Evolutionary conservation across 2,329 filamentous ascomycete genomes (phyloP), one percentile per base, ranked within the genome.

Genomic region (Cyphellophora europaea): DNA sequence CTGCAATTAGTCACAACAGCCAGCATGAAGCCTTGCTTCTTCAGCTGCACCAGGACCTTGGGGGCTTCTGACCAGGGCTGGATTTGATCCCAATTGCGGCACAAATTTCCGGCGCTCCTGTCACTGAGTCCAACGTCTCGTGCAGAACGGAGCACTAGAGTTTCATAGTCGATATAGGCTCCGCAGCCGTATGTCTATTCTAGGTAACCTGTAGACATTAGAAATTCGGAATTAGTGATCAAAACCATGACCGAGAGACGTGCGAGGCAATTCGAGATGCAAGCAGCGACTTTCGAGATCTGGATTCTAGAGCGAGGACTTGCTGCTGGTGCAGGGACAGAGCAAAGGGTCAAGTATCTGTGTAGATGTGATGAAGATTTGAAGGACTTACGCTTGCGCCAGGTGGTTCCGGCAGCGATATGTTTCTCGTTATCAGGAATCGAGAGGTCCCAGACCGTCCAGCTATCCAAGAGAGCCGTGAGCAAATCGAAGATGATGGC

Each of bases 401-500:
- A 64, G 12, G 36, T 47, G 27, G 32, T 30, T 5, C 35, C 35
- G 25, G 5, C 15, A 17, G 13, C 42, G 37, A 58, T 47, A 8
- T 19, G 6, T 19, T 30, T 19, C 29, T 37, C 30, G 13, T 5
- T 8, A 15, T 37, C 33, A 6, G 29, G 40, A 13, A 43, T 45
- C 12, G 45, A 41, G 8, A 28, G 35, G 37, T 46, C 35, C 60
- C 60, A 64, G 6, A 62, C 41, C 11, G 44, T 52, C 60, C 59
- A 62, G 3, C 57, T 61, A 46, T 64, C 53, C 5, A 60, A 42
- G 0, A 63, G 54, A 11, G 49, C 59, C 1, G 60, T 63, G 15
- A 64, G 54, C 17, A 63, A 57, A 37, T 64, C 59, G 19, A 64
- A 63, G 18, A 63, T 41, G 2, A 63, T 49, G 30, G 51, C 60